These are phyloP conservation scores for Alternaria metachromatica DNA, from an alignment of 2,329 filamentous ascomycete species.

Conservation along the genomic window DNA sequence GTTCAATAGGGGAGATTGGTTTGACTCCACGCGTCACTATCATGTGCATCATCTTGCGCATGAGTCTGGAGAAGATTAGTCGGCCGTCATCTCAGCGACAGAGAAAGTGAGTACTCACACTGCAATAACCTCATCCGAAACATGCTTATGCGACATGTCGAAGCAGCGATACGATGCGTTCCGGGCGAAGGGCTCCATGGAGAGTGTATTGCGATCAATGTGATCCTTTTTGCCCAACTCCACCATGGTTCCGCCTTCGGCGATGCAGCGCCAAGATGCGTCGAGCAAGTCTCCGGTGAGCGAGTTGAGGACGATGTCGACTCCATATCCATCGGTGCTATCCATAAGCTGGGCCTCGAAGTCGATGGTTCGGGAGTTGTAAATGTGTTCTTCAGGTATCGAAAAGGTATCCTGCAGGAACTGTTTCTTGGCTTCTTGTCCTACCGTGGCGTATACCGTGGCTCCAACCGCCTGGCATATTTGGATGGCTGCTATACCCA, in stretches of 20 bases:
- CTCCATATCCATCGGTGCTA: neutral
- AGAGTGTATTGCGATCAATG: constrained; percentile 7
- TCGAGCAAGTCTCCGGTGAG: constrained; percentile 1
- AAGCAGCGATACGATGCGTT: neutral
- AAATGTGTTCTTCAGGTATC: neutral
- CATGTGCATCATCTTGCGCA: too few relatives aligned
- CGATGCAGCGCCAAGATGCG: neutral
- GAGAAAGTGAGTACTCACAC: too few relatives aligned
- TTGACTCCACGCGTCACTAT: too few relatives aligned
- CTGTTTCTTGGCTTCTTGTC: neutral
- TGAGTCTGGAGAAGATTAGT: too few relatives aligned
- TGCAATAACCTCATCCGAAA: neutral
- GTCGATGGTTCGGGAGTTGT: neutral
- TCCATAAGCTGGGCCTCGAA: neutral
- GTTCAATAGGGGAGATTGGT: too few relatives aligned
- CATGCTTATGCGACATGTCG: neutral
- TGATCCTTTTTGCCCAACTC: constrained; percentile 29
- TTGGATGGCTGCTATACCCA: constrained; percentile 28
- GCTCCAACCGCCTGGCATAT: constrained; percentile 17
- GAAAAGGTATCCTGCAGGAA: neutral
- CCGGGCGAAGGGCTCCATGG: constrained; percentile 7
- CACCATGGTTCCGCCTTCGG: constrained; percentile 18
- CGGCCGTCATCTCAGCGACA: too few relatives aligned
- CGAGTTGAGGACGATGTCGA: constrained; percentile 1
- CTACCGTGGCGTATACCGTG: neutral